Conservation (phyloP, 805 yeast genomes). For the Ogataea allantospora region DNA sequence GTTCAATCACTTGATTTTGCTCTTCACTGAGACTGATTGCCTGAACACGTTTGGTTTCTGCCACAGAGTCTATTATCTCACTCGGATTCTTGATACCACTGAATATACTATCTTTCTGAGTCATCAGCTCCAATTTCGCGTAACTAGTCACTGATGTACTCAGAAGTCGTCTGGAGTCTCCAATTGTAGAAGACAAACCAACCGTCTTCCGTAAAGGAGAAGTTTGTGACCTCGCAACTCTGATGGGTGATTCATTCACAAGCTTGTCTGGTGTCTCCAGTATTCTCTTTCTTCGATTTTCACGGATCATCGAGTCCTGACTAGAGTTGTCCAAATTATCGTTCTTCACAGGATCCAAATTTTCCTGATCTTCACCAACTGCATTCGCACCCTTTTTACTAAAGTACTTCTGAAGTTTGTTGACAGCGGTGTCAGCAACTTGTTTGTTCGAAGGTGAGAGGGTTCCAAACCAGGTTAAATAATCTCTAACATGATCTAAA, state of each 20-base stretch:
- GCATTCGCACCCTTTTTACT: background rate
- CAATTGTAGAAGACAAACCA: background rate
- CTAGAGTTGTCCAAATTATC: background rate
- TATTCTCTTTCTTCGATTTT: background rate
- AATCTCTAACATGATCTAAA: constrained; percentile 17
- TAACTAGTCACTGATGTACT: constrained; percentile 12
- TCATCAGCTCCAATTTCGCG: constrained; percentile 21
- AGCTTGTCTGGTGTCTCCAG: constrained; percentile 3
- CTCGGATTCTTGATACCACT: constrained; percentile 2
- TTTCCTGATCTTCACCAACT: constrained; percentile 1
- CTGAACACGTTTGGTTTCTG: constrained; percentile 19
- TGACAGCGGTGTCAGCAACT: constrained; percentile 11
- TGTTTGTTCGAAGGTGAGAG: constrained; percentile 12
- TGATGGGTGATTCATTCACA: background rate
- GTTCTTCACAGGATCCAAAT: background rate
- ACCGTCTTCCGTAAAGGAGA: background rate
- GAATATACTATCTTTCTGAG: constrained; percentile 19
- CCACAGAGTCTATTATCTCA: background rate
- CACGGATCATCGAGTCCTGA: background rate
- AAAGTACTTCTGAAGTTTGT: constrained; percentile 12
- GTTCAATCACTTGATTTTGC: constrained; percentile 61
- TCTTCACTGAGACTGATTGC: constrained; percentile 49
- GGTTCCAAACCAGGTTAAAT: constrained; percentile 21
- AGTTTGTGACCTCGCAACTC: background rate
- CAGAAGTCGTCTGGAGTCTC: constrained; percentile 11